Percentiles rank a stretch among this genome's conserved stretches.
Conservation (phyloP, 306 rosid species). For the Spatholobus suberectus region DNA sequence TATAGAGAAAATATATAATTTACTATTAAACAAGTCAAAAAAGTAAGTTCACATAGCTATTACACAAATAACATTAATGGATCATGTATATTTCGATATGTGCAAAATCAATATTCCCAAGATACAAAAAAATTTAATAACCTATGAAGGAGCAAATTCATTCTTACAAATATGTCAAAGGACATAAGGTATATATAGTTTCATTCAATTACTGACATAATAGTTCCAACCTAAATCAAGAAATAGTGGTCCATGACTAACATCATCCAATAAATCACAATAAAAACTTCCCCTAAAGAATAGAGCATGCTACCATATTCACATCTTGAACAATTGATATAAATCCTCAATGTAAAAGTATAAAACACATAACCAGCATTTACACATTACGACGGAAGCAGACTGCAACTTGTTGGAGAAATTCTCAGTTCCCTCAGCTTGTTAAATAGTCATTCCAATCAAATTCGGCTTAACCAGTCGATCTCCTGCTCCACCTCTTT, state of each 20-base stretch:
- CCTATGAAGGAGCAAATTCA: background rate
- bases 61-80: background rate
- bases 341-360: conserved; percentile 25
- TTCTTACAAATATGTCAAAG: background rate
- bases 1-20: background rate
- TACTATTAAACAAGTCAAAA: background rate
- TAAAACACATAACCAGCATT: conserved; percentile 29
- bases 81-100: background rate
- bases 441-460: background rate
- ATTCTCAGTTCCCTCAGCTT: conserved; percentile 11
- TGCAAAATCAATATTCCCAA: no score
- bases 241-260: background rate
- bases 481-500: conserved; percentile 30
- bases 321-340: conserved; percentile 45
- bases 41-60: background rate
- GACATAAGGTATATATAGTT: conserved; percentile 7
- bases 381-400: conserved; percentile 35
- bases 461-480: conserved; percentile 19
- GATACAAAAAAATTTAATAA: background rate
- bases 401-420: conserved; percentile 19
- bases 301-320: conserved; percentile 26
- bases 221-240: background rate
- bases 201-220: background rate
- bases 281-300: conserved; percentile 6
- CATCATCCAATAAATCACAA: conserved; percentile 4